These are phyloP conservation scores for Aspergillus fumigatiaffinis DNA, from an alignment of 2,329 filamentous ascomycete species.

Conservation along the genomic window DNA sequence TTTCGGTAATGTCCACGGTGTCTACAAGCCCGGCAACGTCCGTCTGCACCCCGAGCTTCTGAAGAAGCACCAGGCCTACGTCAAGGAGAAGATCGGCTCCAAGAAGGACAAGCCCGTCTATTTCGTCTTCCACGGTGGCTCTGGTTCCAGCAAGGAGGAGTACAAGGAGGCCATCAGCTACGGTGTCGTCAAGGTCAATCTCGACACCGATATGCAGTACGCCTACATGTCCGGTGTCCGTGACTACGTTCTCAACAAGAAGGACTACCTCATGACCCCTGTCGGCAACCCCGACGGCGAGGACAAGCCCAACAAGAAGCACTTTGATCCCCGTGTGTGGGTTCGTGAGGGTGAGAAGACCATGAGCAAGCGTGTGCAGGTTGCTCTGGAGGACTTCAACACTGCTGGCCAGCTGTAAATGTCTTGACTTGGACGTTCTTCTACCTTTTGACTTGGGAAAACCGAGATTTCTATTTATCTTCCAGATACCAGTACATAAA, in stretches of 20 bases:
- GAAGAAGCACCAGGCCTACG: conserved; percentile 90
- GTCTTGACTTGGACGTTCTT: conserved; percentile 2
- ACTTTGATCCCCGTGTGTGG: conserved; percentile 87
- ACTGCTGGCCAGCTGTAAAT: conserved; percentile 70
- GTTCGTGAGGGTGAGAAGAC: conserved; percentile 92
- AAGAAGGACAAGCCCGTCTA: conserved; percentile 87
- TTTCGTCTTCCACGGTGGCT: conserved; percentile 99
- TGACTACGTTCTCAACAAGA: conserved; percentile 90
- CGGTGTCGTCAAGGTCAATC: conserved; percentile 99
- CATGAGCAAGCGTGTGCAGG: conserved; percentile 76
- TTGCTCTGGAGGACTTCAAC: conserved; percentile 90
- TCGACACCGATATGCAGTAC: conserved; percentile 97
- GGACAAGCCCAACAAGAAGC: conserved; percentile 99
- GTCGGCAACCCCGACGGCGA: conserved; percentile 94
- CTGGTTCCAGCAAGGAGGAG: conserved; percentile 85
- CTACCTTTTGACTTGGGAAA: conserved; percentile 2
- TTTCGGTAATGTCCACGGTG: conserved; percentile 98
- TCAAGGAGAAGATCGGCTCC: conserved; percentile 71
- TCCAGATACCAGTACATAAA: conserved; percentile 18
- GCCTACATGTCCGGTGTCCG: conserved; percentile 90
- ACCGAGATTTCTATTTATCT: neutral
- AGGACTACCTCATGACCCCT: conserved; percentile 82
- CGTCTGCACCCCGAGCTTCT: conserved; percentile 94
- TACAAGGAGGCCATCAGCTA: conserved; percentile 83
- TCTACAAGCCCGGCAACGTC: conserved; percentile 98